Evolutionary conservation across 805 yeast genomes (phyloP).

Genomic region (Zygotorulaspora danielsina): DNA sequence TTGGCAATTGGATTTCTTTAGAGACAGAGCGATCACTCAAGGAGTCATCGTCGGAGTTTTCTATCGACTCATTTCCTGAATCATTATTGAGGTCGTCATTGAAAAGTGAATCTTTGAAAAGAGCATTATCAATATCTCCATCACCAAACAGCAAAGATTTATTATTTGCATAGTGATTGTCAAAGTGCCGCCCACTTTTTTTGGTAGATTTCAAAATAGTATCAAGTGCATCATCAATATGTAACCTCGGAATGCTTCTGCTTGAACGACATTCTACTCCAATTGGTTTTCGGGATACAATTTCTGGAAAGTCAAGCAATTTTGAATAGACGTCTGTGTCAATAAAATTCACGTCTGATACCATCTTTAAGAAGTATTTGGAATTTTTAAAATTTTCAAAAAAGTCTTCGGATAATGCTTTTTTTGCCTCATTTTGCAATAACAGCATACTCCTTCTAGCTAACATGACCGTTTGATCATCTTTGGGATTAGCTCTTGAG

Average conservation of each 20-base stretch:
- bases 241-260: slow-evolving; percentile 24
- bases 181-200: slow-evolving; percentile 10
- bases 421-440: slow-evolving; percentile 52
- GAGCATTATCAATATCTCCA: slow-evolving; percentile 7
- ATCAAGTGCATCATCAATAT: slow-evolving; percentile 35
- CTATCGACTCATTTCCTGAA: not conserved
- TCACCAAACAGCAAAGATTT: slow-evolving; percentile 16
- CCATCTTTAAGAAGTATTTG: slow-evolving; percentile 47
- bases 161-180: not conserved
- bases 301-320: slow-evolving; percentile 25
- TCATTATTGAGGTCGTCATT: slow-evolving; percentile 12
- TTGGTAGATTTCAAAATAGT: slow-evolving; percentile 29
- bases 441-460: slow-evolving; percentile 60
- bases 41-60: slow-evolving; percentile 15
- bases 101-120: slow-evolving; percentile 16
- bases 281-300: not conserved
- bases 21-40: slow-evolving; percentile 21
- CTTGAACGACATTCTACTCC: slow-evolving; percentile 9
- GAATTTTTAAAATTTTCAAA: slow-evolving; percentile 61
- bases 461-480: slow-evolving; percentile 22
- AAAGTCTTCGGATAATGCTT: slow-evolving; percentile 47
- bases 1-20: slow-evolving; percentile 12
- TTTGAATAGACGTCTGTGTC: slow-evolving; percentile 26
- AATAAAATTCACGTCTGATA: slow-evolving; percentile 42
- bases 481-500: slow-evolving; percentile 17